Evolutionary conservation across 202 grass and related monocot genomes (phyloP), one percentile per base, ranked within the genome.

Genomic region (Sporobolus alterniflorus): DNA sequence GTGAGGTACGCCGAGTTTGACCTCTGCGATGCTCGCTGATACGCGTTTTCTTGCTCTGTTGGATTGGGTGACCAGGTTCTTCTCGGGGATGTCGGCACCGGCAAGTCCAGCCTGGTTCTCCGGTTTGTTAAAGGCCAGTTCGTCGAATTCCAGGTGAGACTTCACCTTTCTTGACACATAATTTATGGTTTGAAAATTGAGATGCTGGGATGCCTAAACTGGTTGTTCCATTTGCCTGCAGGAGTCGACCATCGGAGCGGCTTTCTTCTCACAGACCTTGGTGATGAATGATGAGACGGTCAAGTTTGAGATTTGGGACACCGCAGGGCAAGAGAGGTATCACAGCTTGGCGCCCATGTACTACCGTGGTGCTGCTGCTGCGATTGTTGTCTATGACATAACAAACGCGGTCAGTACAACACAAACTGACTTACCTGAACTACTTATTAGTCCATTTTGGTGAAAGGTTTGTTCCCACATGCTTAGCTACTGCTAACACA

Each of bases 281-380:
- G 94, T 91, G 1, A 79, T 97, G 20, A 91, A 88, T 28, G 94
- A 94, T 2, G 86, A 88, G 30, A 97, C 91, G 6, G 91, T 97
- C 5, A 97, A 97, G 82, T 94, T 97, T 31, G 91, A 97, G 82
- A 97, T 97, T 30, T 97, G 94, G 94, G 94, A 97, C 65, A 97
- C 94, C 5, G 94, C 94, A 32, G 94, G 94, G 47, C 94, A 97
- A 74, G 94, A 97, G 82, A 54, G 94, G 54, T 97, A 97, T 46
- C 94, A 97, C 67, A 97, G 94, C 66, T 81, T 97, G 14, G 94
- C 94, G 29, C 94, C 94, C 29, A 97, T 97, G 94, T 97, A 97
- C 49, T 97, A 97, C 11, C 83, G 94, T 0, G 94, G 94, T 2
- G 91, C 94, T 11, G 94, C 94, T 0, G 94, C 94, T 1, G 94